Evolutionary conservation across 2,329 filamentous ascomycete genomes (phyloP).

Genomic region (Chaetothyriales sp.): DNA sequence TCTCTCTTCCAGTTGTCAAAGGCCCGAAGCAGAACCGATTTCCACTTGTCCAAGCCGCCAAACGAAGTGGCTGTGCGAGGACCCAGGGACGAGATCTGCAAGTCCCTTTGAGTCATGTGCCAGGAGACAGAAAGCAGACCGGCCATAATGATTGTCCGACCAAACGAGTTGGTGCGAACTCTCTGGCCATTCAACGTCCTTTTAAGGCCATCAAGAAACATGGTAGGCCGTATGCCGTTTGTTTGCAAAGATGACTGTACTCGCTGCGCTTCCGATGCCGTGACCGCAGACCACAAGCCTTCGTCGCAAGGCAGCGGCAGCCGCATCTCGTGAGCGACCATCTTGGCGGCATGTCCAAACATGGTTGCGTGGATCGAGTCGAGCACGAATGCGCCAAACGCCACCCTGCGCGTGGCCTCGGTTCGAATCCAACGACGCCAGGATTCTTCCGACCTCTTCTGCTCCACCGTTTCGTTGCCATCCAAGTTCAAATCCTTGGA

Average conservation of each 20-base stretch:
- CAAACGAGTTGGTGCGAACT: slow-evolving; percentile 85
- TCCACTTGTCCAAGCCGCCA: slow-evolving; percentile 83
- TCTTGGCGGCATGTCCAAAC: slow-evolving; percentile 92
- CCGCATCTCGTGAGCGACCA: slow-evolving; percentile 92
- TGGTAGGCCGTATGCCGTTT: slow-evolving; percentile 68
- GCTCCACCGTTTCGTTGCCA: slow-evolving; percentile 34
- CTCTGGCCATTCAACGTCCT: slow-evolving; percentile 70
- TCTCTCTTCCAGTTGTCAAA: slow-evolving; percentile 91
- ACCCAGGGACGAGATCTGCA: slow-evolving; percentile 77
- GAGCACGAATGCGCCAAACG: slow-evolving; percentile 86
- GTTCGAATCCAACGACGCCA: slow-evolving; percentile 96
- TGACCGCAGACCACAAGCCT: slow-evolving; percentile 78
- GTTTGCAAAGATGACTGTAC: slow-evolving; percentile 67
- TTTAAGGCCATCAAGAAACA: slow-evolving; percentile 83
- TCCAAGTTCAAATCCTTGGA: slow-evolving; percentile 17
- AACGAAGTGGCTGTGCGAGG: slow-evolving; percentile 52
- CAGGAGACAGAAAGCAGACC: slow-evolving; percentile 85
- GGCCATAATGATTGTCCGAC: slow-evolving; percentile 83
- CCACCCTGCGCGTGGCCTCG: slow-evolving; percentile 75
- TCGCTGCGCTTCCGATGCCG: slow-evolving; percentile 68
- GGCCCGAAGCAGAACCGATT: slow-evolving; percentile 64
- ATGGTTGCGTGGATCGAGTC: slow-evolving; percentile 95
- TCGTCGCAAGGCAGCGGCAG: slow-evolving; percentile 87
- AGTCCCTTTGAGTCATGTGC: slow-evolving; percentile 93
- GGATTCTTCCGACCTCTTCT: slow-evolving; percentile 59